These are phyloP conservation scores for Fusarium nanum DNA, from an alignment of 2,329 filamentous ascomycete species.

Conservation along the genomic window DNA sequence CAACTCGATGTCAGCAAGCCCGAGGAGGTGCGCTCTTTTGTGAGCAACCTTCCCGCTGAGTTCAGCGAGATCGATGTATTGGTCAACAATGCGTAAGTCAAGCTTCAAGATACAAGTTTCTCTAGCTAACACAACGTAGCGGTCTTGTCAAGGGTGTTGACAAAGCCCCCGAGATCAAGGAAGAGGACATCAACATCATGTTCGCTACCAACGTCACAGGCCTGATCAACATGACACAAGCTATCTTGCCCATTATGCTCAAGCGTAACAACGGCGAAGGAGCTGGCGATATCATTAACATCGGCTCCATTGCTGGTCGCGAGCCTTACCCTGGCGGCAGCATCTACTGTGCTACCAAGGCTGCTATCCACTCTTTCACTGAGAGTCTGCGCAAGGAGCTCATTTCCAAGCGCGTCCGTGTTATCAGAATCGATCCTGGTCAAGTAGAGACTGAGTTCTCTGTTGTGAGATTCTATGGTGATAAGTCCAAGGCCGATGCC, in stretches of 20 bases:
- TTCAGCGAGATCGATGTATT: conserved; percentile 87
- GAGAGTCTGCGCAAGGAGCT: conserved; percentile 85
- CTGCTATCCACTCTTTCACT: conserved; percentile 85
- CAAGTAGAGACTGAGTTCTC: conserved; percentile 98
- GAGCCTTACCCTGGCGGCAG: conserved; percentile 86
- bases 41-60: conserved; percentile 78
- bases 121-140: conserved; percentile 55
- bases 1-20: conserved; percentile 88
- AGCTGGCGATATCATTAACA: conserved; percentile 91
- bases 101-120: accelerated
- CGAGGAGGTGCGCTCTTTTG: conserved; percentile 77
- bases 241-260: conserved; percentile 83
- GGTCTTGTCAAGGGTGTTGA: conserved; percentile 91
- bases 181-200: conserved; percentile 87
- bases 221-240: conserved; percentile 96
- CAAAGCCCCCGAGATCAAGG: conserved; percentile 83
- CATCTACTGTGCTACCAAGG: conserved; percentile 94
- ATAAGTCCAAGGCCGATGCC: conserved; percentile 87
- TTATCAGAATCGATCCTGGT: conserved; percentile 90
- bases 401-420: conserved; percentile 79
- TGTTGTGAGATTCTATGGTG: conserved; percentile 85
- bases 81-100: conserved; percentile 91
- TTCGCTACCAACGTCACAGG: conserved; percentile 94
- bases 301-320: conserved; percentile 90
- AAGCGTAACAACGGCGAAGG: conserved; percentile 76